These are phyloP conservation scores for Massarina eburnea DNA, from an alignment of 2,329 filamentous ascomycete genomes.

Conservation along the genomic window DNA sequence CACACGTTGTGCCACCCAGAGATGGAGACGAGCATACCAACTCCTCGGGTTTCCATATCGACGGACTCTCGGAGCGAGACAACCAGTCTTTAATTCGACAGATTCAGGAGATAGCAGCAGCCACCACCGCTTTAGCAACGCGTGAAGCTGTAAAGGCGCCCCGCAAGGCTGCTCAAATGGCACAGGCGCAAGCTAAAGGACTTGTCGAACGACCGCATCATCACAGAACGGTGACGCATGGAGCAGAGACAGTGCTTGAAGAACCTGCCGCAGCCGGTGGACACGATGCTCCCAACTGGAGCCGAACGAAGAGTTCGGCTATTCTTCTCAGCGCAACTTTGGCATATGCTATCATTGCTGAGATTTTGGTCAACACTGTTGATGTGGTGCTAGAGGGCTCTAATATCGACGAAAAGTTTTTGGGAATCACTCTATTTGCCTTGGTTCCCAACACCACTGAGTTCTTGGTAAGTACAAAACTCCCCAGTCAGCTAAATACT, in stretches of 20 bases:
- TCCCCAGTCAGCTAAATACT: no score
- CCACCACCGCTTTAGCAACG: constrained; percentile 83
- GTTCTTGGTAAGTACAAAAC: constrained; percentile 74
- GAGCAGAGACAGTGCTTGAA: constrained; percentile 47
- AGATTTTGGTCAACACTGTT: constrained; percentile 95
- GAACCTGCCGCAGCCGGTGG: constrained; percentile 59
- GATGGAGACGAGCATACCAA: constrained; percentile 40
- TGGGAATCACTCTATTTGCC: constrained; percentile 95
- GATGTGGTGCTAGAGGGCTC: constrained; percentile 92
- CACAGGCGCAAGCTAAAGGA: constrained; percentile 33
- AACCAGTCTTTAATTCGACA: constrained; percentile 80
- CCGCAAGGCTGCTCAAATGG: constrained; percentile 53
- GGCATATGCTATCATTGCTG: constrained; percentile 93
- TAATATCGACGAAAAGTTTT: constrained; percentile 93
- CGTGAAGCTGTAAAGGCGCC: constrained; percentile 66
- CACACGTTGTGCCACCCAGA: constrained; percentile 40
- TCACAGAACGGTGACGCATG: constrained; percentile 41
- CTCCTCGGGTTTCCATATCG: constrained; percentile 51
- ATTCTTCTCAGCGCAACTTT: constrained; percentile 87
- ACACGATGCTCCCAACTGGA: constrained; percentile 99
- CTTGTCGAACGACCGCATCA: constrained; percentile 43
- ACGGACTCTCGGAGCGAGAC: constrained; percentile 77
- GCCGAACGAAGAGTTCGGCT: constrained; percentile 83
- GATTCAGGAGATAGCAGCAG: constrained; percentile 91
- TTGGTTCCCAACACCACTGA: constrained; percentile 98